A percentile compares a stretch with the other conserved stretches of the same genome.
These are phyloP conservation scores for Candida pini DNA, from an alignment of 805 yeast genomes.

Conservation along the genomic window DNA sequence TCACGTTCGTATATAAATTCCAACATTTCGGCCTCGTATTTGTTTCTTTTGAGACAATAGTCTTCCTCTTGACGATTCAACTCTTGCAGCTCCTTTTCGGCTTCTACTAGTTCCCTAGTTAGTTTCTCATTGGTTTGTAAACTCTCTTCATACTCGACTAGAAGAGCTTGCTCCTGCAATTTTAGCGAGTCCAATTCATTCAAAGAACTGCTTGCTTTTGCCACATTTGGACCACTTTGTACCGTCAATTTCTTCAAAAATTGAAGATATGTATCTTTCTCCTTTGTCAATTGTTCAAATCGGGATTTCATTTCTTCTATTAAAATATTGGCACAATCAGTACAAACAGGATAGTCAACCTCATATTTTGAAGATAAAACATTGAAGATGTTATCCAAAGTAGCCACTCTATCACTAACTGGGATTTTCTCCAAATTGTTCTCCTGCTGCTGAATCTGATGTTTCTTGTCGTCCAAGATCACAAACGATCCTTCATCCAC, in stretches of 20 bases:
- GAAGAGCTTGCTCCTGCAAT: slow-evolving; percentile 30
- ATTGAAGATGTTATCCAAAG: slow-evolving; percentile 63
- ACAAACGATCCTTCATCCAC: slow-evolving; percentile 27
- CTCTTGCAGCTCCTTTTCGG: slow-evolving; percentile 34
- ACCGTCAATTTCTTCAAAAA: slow-evolving; percentile 66
- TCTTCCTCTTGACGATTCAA: slow-evolving; percentile 41
- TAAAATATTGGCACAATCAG: slow-evolving; percentile 71
- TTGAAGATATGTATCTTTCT: slow-evolving; percentile 70
- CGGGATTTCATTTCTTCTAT: slow-evolving; percentile 59
- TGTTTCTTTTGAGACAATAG: slow-evolving; percentile 46
- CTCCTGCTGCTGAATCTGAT: slow-evolving; percentile 9
- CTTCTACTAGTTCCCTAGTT: slow-evolving; percentile 40
- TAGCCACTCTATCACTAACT: slow-evolving; percentile 34
- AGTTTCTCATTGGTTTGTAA: slow-evolving; percentile 41
- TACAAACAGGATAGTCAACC: slow-evolving; percentile 82
- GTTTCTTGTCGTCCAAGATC: slow-evolving; percentile 17
- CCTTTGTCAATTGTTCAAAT: slow-evolving; percentile 68
- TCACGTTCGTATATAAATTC: slow-evolving; percentile 51
- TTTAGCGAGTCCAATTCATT: slow-evolving; percentile 43
- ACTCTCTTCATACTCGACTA: slow-evolving; percentile 34
- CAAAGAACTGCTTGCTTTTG: slow-evolving; percentile 40
- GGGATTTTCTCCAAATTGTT: slow-evolving; percentile 20
- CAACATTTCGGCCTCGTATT: slow-evolving; percentile 46
- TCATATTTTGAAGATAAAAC: slow-evolving; percentile 72
- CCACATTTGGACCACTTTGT: slow-evolving; percentile 39